Base-by-base conservation (phyloP, 2,329 filamentous ascomycete species). In the Pseudogymnoascus sp. region DNA sequence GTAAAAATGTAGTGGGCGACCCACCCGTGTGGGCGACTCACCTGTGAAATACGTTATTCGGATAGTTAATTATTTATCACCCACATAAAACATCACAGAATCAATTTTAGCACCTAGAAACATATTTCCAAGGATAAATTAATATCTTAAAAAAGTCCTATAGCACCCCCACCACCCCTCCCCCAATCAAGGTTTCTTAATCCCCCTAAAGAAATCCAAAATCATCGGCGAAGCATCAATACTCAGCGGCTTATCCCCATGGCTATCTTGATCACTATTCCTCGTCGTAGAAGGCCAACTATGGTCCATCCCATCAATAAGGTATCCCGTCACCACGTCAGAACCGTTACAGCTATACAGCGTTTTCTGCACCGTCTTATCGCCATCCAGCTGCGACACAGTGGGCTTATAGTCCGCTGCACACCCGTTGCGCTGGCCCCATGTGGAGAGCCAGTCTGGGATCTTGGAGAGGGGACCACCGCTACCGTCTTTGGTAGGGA, bases 381-480 rank as follows among this genome's bases (percentile, higher is more conserved):
- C 74, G 1, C 61, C 63, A 50, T 73, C 73, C 12, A 73, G 66
- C 31, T 72, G 53, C 23, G 66, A 64, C 72, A 73, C 75, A 59
- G 65, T 68, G 10, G 70, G 66, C 14, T 73, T 63, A 70, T 69
- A 69, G 33, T 62, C 44, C 25, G 37, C 4, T 1, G 63, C 47
- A 3, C 73, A 67, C 2, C 66, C 69, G 37, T 77, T 71, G 4
- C 75, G 65, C 16, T 47, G 38, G 5, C 72, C 74, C 79, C 79
- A 81, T 66, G 71, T 69, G 2, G 63, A 62, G 0, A 75, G 70
- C 70, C 74, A 79, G 40, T 75, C 70, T 18, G 74, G 71, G 35
- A 83, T 78, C 0, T 76, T 66, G 1, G 80, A 80, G 56, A 81
- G 65, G 60, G 74, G 76, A 0, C 77, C 77, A 1, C 75, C 75